These are phyloP conservation scores for Iris macrosiphon DNA, from an alignment of 106 monocot species.

Conservation along the genomic window DNA sequence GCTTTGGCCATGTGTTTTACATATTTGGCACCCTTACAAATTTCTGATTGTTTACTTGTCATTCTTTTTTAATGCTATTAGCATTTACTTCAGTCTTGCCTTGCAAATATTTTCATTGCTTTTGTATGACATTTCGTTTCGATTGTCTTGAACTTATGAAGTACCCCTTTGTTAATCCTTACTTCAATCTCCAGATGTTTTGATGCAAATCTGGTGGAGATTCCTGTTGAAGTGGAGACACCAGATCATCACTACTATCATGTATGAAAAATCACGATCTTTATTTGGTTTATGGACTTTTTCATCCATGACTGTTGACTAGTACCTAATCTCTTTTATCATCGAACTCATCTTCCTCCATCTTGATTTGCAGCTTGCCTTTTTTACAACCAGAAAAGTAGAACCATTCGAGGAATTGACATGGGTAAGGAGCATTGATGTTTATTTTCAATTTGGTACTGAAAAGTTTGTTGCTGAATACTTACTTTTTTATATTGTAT, in stretches of 20 bases:
- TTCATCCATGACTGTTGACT: neutral
- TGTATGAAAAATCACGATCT: slow-evolving; percentile 34
- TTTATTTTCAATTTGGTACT: no score
- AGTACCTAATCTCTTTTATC: neutral
- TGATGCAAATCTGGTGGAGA: slow-evolving; percentile 78
- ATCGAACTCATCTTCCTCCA: neutral
- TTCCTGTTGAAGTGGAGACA: slow-evolving; percentile 85
- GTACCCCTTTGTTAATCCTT: no score
- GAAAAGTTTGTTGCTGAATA: no score
- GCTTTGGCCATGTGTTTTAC: no score
- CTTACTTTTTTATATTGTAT: no score
- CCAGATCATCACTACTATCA: slow-evolving; percentile 95
- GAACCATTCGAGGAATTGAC: slow-evolving; percentile 52
- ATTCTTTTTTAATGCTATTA: neutral
- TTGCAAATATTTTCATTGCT: neutral
- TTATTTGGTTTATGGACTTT: neutral
- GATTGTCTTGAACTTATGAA: no score
- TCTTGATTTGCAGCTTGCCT: slow-evolving; percentile 39
- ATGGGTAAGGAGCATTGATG: slow-evolving; percentile 32
- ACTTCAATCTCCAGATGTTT: slow-evolving; percentile 61
- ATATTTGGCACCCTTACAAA: no score
- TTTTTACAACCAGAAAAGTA: slow-evolving; percentile 40
- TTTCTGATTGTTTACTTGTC: neutral
- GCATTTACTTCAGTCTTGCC: no score
- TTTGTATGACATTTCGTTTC: no score